Conservation (phyloP, 306 rosid species). For the Quercus cerris region DNA sequence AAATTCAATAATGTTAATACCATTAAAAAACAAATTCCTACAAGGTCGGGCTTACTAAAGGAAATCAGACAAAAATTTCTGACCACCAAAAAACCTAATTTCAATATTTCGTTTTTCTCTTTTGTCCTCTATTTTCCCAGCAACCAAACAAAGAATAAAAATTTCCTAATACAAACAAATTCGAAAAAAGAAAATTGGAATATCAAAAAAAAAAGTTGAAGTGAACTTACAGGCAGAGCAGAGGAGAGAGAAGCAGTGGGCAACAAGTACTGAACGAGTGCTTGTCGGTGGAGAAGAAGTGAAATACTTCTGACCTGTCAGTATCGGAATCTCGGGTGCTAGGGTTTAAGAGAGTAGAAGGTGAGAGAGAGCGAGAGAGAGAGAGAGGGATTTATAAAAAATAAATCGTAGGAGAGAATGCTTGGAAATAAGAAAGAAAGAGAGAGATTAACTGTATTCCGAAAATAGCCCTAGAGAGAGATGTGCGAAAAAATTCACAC, state of each 20-base stretch:
- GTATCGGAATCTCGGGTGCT: not conserved
- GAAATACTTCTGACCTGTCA: not conserved
- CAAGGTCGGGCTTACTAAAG: not conserved
- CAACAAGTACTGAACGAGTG: not conserved
- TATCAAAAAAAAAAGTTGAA: not conserved
- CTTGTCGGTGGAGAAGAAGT: not conserved
- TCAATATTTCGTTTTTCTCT: not conserved
- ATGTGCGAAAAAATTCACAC: not conserved
- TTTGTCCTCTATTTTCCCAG: not conserved
- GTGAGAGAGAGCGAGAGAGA: no score
- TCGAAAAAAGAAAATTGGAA: not conserved
- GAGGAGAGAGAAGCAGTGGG: not conserved
- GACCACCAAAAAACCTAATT: not conserved
- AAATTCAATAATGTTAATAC: not conserved
- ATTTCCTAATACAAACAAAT: not conserved
- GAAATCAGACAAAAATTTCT: not conserved
- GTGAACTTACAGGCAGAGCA: not conserved
- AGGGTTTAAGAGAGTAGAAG: constrained; percentile 43
- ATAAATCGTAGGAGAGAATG: no score
- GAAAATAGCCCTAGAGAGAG: not conserved
- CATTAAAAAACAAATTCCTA: no score
- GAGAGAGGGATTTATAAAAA: not conserved
- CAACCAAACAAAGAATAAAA: not conserved
- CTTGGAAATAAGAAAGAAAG: not conserved
- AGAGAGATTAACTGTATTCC: not conserved